Conservation (phyloP, 208 protist genomes). For the Phytomonas francai region DNA sequence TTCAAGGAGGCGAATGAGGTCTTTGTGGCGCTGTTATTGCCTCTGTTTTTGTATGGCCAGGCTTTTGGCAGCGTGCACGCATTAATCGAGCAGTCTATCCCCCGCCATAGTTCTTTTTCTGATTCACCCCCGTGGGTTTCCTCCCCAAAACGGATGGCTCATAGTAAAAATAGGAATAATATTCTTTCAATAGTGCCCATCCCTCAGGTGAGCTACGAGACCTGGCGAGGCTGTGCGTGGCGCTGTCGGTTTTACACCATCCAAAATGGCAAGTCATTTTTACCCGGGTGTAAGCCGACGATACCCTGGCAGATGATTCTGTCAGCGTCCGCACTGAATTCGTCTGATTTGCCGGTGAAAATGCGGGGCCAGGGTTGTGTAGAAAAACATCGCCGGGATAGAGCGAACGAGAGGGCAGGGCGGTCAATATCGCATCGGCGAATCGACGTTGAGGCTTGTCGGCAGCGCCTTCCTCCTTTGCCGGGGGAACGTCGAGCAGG, state of each 20-base stretch:
- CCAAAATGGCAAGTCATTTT: conserved; percentile 30
- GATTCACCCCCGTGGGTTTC: no score
- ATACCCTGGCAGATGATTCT: conserved; percentile 35
- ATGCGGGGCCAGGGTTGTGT: conserved; percentile 3
- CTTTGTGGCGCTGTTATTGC: conserved; percentile 62
- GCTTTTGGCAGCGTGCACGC: conserved; percentile 18
- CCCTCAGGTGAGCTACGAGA: conserved; percentile 62
- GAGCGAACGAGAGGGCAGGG: neutral
- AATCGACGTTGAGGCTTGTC: no score
- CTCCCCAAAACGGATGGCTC: no score
- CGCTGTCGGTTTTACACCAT: conserved; percentile 46
- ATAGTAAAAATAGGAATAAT: no score
- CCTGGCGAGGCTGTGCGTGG: conserved; percentile 33
- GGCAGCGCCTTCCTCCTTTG: neutral
- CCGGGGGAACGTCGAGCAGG: conserved; percentile 4
- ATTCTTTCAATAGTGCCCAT: conserved; percentile 66
- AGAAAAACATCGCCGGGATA: neutral
- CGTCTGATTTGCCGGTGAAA: neutral
- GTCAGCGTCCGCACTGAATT: no score
- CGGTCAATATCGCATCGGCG: no score
- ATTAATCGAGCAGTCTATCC: no score
- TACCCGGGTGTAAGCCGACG: conserved; percentile 47
- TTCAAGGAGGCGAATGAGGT: conserved; percentile 83
- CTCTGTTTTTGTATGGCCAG: conserved; percentile 55
- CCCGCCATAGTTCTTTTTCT: no score